Evolutionary conservation across 306 rosid species (phyloP), one percentile per base, ranked within the genome.

Genomic region (Cucurbita argyrosperma): DNA sequence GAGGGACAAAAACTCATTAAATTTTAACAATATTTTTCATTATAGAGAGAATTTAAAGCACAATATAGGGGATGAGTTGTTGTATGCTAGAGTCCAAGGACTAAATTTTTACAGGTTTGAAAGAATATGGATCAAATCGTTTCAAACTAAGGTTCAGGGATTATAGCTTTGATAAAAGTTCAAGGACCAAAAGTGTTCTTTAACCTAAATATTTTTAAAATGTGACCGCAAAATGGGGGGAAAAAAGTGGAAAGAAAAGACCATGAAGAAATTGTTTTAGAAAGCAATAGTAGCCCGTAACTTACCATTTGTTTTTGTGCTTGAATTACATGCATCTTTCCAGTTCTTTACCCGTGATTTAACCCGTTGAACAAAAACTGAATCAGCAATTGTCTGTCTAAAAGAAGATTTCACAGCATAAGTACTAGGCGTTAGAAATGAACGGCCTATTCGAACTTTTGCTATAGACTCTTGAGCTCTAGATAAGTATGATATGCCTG

Each of bases 401-500:
- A 83, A 67, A 77, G 88, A 76, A 67, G 88, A 77, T 77, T 82
- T 83, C 60, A 59, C 61, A 50, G 46, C 70, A 55, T 26, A 6
- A 79, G 60, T 75, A 30, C 81, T 59, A 42, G 85, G 55, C 8
- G 67, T 69, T 30, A 81, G 76, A 80, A 63, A 72, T 42, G 82
- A 75, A 80, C 69, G 81, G 78, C 96, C 88, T 7, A 58, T 80
- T 54, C 80, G 83, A 74, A 57, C 53, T 82, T 82, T 86, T 62
- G 94, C 96, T 11, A 75, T 75, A 1, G 85, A 77, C 81, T 94
- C 98, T 78, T 90, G 97, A 40, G 64, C 90, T 83, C 91, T 86
- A 51, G 98, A 94, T 39, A 90, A 79, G 84, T 90, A 94, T 3
- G 98, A 94, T 79, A 94, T 79, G 56, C 98, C 98, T 94, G 84